Percentiles rank a stretch among this genome's conserved stretches.
Evolutionary conservation across 2,329 filamentous ascomycete genomes (phyloP).

Genomic region (Colletotrichum sp.): DNA sequence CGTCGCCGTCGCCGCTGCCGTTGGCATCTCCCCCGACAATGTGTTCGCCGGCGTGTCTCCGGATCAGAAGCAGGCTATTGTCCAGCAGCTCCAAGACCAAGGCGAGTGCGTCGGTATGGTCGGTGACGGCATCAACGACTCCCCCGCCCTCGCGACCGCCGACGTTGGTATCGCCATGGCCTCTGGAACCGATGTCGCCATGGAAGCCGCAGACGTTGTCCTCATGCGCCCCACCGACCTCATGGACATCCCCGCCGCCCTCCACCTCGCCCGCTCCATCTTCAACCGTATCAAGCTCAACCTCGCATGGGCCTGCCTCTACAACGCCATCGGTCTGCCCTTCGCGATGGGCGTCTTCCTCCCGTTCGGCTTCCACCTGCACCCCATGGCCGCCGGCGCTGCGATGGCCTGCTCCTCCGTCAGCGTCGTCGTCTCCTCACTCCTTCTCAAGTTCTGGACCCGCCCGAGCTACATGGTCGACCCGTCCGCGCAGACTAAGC

Average conservation of each 20-base stretch:
- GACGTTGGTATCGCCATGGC: conserved; percentile 93
- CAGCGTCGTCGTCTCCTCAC: conserved; percentile 83
- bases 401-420: conserved; percentile 94
- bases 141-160: conserved; percentile 89
- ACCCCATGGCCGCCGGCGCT: conserved; percentile 92
- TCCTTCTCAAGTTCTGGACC: conserved; percentile 87
- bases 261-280: conserved; percentile 82
- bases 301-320: conserved; percentile 88
- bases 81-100: conserved; percentile 74
- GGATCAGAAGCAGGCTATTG: conserved; percentile 87
- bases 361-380: conserved; percentile 84
- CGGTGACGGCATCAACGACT: conserved; percentile 98
- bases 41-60: conserved; percentile 90
- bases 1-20: conserved; percentile 78
- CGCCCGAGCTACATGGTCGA: conserved; percentile 88
- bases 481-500: conserved; percentile 64
- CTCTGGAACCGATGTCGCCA: conserved; percentile 93
- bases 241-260: conserved; percentile 87
- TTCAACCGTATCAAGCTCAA: conserved; percentile 95
- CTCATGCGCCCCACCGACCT: conserved; percentile 93
- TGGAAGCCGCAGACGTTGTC: conserved; percentile 96
- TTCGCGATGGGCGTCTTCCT: conserved; percentile 98
- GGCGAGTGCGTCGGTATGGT: conserved; percentile 94
- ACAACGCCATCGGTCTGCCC: conserved; percentile 89
- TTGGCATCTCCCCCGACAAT: conserved; percentile 78